Percentiles rank a stretch among this genome's conserved stretches.
These are phyloP conservation scores for Penicillium robsamsonii DNA, from an alignment of 495 filamentous ascomycete genomes.

Conservation along the genomic window DNA sequence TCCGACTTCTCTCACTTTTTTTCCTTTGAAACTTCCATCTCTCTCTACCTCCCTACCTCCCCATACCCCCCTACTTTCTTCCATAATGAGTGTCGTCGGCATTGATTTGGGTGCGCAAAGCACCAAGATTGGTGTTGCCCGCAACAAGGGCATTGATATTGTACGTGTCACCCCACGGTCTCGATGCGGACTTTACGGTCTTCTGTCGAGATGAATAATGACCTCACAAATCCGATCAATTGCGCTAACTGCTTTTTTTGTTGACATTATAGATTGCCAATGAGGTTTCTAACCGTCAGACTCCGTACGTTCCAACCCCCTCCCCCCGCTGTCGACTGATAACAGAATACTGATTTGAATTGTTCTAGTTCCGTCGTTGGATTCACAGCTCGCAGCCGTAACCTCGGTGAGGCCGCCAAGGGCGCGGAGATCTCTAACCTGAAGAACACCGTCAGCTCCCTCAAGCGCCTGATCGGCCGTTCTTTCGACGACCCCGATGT, in stretches of 20 bases:
- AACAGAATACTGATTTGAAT: slow-evolving; percentile 34
- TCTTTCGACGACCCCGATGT: slow-evolving; percentile 86
- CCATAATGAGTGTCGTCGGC: slow-evolving; percentile 74
- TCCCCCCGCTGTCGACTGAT: slow-evolving; percentile 9
- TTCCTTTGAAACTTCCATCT: slow-evolving; percentile 21
- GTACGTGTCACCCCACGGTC: slow-evolving; percentile 60
- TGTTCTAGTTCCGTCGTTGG: slow-evolving; percentile 78
- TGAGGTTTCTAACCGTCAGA: slow-evolving; percentile 97
- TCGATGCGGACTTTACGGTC: slow-evolving; percentile 1
- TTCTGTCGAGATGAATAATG: not conserved
- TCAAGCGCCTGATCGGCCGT: slow-evolving; percentile 90
- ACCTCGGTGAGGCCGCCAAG: slow-evolving; percentile 92
- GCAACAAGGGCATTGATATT: slow-evolving; percentile 98
- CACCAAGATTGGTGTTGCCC: slow-evolving; percentile 94
- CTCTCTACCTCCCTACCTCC: slow-evolving; percentile 16
- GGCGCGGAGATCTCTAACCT: slow-evolving; percentile 99
- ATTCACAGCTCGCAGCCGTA: slow-evolving; percentile 89
- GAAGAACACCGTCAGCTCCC: slow-evolving; percentile 92
- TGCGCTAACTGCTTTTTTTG: slow-evolving; percentile 25
- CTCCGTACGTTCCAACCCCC: slow-evolving; percentile 71
- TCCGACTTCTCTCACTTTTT: slow-evolving; percentile 30
- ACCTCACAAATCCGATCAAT: slow-evolving; percentile 4
- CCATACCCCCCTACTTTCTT: slow-evolving; percentile 20
- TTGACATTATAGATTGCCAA: slow-evolving; percentile 77
- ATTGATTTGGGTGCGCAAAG: slow-evolving; percentile 97